Base-by-base conservation (phyloP, 176 grass and related monocot species). In the Raddia guianensis region DNA sequence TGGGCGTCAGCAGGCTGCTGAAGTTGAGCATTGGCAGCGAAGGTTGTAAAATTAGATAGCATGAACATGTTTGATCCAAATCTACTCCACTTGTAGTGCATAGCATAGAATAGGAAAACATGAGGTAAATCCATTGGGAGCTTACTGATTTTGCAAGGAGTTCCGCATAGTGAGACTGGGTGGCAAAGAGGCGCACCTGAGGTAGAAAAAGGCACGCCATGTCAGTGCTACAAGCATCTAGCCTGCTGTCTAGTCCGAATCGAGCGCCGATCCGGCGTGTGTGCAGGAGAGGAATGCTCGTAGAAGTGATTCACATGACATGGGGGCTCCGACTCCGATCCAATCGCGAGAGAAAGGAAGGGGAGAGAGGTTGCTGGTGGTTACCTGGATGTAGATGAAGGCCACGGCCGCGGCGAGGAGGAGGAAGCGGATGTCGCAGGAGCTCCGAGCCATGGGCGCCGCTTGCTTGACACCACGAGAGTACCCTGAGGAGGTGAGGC, bases 331-430 rank as follows among this genome's bases (percentile, higher is more conserved):
- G 27, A 27, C 27, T 27, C 27, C 27, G 27, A 75, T 82, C 64
- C 57, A 9, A 53, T 53, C 3, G 9, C 54, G 0, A 3, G 79
- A 47, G 43, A 5, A 7, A 71, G 9, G 1, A 15, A 46, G 27
- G 27, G 8, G 53, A 75, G 20, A 50, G 12, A 32, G 37, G 51
- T 19, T 32, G 50, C 18, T 5, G 49, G 10, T 37, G 13, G 14
- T 18, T 72, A 95, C 96, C 78, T 98, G 96, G 92, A 98, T 95
- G 84, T 86, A 98, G 82, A 98, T 98, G 73, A 98, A 98, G 79
- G 76, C 88, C 20, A 46, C 90, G 4, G 86, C 86, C 5, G 88
- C 90, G 58, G 73, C 58, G 44, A 91, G 55, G 68, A 98, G 86
- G 74, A 98, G 90, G 51, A 98, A 51, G 59, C 92, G 90, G 54